phyloP scores from a whole-genome alignment of 495 filamentous ascomycete genomes.

The Penicillium roqueforti region DNA sequence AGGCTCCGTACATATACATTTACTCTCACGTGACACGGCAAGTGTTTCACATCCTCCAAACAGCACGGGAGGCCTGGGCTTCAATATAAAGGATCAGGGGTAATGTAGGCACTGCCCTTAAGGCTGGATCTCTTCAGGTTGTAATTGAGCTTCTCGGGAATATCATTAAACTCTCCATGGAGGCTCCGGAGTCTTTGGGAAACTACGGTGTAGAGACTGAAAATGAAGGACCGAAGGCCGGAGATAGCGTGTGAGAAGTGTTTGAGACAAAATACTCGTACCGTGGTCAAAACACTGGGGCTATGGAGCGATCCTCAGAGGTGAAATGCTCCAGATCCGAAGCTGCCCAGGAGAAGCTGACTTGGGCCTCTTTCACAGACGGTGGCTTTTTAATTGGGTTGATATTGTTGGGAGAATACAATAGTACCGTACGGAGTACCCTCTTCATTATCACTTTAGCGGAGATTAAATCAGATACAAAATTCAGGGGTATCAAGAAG shows the following conservation, averaged over 20 bases:
- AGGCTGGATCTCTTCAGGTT: background rate
- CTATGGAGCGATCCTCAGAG: background rate
- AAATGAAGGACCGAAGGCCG: background rate
- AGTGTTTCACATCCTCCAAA: constrained; percentile 5
- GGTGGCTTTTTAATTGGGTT: background rate
- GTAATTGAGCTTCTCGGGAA: background rate
- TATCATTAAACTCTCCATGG: background rate
- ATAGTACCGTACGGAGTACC: background rate
- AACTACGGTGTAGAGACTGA: background rate
- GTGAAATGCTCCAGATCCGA: background rate
- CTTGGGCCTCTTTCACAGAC: background rate
- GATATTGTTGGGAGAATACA: background rate
- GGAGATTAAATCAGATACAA: background rate
- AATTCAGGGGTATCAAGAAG: background rate
- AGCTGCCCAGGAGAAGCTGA: too few species aligned
- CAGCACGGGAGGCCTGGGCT: background rate
- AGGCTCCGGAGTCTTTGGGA: background rate
- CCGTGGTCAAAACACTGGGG: background rate
- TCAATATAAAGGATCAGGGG: constrained; percentile 6
- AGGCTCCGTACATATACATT: background rate
- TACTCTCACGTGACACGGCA: constrained; percentile 2
- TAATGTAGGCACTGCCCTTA: background rate
- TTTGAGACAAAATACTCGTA: background rate
- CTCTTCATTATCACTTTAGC: background rate
- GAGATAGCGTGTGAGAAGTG: background rate